Percentiles rank a stretch among this genome's conserved stretches.
Evolutionary conservation across 805 yeast species (phyloP).

Genomic region (Dipodascus albidus): DNA sequence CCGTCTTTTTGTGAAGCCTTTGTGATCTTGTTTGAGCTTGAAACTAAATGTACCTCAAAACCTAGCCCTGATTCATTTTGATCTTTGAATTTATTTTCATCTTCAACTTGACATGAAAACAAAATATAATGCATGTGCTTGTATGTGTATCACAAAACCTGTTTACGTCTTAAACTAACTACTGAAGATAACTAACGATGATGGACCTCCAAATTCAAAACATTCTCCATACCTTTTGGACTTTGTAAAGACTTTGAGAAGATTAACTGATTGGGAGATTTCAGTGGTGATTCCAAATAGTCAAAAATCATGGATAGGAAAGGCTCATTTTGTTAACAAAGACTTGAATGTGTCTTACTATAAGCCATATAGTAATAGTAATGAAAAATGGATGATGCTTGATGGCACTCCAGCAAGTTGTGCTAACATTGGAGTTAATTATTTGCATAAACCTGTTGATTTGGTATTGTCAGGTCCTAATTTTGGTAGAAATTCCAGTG

Average conservation of each 20-base stretch:
- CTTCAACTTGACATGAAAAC: background rate
- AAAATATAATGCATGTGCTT: background rate
- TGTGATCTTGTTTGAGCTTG: no score
- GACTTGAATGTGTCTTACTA: slow-evolving; percentile 35
- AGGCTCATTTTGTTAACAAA: slow-evolving; percentile 70
- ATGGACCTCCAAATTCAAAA: slow-evolving; percentile 78
- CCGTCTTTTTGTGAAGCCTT: no score
- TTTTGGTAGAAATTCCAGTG: slow-evolving; percentile 85
- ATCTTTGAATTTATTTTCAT: background rate
- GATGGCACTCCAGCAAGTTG: slow-evolving; percentile 97
- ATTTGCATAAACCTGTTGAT: slow-evolving; percentile 57
- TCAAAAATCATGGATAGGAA: slow-evolving; percentile 94
- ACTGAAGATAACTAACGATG: slow-evolving; percentile 66
- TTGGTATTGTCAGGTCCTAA: slow-evolving; percentile 91
- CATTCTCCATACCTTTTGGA: slow-evolving; percentile 79
- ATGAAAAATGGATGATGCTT: slow-evolving; percentile 53
- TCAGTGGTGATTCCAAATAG: slow-evolving; percentile 72
- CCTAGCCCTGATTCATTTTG: no score
- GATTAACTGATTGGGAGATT: slow-evolving; percentile 70
- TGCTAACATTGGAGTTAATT: slow-evolving; percentile 79
- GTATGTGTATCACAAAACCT: background rate
- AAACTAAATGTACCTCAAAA: background rate
- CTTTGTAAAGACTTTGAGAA: slow-evolving; percentile 56
- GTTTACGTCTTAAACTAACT: no score
- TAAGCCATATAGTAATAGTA: background rate